Evolutionary conservation across 2,329 filamentous ascomycete species (phyloP).

Genomic region (Knoxdaviesia capensis): DNA sequence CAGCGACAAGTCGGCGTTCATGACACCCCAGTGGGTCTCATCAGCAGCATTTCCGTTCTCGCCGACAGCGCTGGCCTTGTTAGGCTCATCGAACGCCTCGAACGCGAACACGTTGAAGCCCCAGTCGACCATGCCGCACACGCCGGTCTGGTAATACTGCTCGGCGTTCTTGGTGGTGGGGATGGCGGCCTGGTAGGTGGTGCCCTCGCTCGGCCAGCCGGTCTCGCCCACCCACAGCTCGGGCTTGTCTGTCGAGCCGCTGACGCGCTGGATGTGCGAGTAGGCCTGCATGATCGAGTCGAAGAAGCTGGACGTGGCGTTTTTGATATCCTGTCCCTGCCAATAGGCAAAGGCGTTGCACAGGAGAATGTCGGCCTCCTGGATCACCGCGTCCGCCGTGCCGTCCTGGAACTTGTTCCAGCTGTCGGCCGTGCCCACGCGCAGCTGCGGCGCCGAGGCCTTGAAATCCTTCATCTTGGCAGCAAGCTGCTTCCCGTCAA

Average conservation of each 20-base stretch:
- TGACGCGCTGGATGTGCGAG: constrained; percentile 37
- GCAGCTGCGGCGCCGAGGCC: constrained; percentile 28
- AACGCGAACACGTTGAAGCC: constrained; percentile 53
- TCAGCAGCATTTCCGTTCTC: constrained; percentile 39
- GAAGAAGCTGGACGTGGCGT: constrained; percentile 39
- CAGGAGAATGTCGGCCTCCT: constrained; percentile 37
- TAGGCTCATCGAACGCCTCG: constrained; percentile 53
- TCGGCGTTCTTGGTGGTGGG: constrained; percentile 38
- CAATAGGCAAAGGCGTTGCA: constrained; percentile 56
- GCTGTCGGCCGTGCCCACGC: constrained; percentile 47
- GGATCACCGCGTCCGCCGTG: constrained; percentile 42
- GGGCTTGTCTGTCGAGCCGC: constrained; percentile 27
- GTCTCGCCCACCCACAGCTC: constrained; percentile 53
- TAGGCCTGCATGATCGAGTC: constrained; percentile 47
- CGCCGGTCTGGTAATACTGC: constrained; percentile 37
- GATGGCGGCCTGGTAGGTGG: constrained; percentile 38
- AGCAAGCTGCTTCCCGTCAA: constrained; percentile 38
- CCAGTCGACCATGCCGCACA: constrained; percentile 45
- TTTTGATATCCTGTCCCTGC: constrained; percentile 39
- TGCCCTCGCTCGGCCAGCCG: constrained; percentile 43
- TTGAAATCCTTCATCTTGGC: constrained; percentile 42
- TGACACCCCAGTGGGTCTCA: constrained; percentile 52
- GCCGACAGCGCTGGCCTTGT: constrained; percentile 44
- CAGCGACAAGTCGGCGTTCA: constrained; percentile 33
- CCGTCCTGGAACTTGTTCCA: constrained; percentile 56